Evolutionary conservation across 257 asterid genomes (phyloP).

Genomic region (Eustoma russellianum): DNA sequence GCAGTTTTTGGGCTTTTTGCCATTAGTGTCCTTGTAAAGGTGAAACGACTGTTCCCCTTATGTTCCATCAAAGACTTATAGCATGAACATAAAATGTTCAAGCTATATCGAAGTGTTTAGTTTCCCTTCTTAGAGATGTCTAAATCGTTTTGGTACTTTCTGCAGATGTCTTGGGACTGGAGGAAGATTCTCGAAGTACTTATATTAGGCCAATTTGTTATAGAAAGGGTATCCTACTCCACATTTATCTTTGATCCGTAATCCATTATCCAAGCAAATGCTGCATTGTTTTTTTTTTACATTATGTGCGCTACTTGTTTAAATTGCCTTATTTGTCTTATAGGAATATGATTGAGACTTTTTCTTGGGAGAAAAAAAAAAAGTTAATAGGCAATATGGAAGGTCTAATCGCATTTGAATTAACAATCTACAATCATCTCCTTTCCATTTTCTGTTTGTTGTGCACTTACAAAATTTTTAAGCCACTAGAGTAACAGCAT

Average conservation of each 20-base stretch:
- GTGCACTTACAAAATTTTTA: no score
- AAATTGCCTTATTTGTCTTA: not conserved
- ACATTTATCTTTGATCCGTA: not conserved
- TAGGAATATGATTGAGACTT: no score
- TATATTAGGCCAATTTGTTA: slow-evolving; percentile 86
- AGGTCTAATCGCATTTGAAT: no score
- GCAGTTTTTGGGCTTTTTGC: slow-evolving; percentile 98
- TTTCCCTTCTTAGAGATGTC: not conserved
- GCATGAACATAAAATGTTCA: not conserved
- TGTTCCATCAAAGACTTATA: not conserved
- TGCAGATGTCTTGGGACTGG: slow-evolving; percentile 99
- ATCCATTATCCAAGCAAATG: not conserved
- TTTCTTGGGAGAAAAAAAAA: no score
- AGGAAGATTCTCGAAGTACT: slow-evolving; percentile 95
- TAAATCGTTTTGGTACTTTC: slow-evolving; percentile 8
- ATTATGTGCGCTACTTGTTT: not conserved
- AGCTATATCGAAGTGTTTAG: not conserved
- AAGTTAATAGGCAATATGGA: no score
- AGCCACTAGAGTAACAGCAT: no score
- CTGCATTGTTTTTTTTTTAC: not conserved
- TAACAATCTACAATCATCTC: not conserved
- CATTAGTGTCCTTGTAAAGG: slow-evolving; percentile 92
- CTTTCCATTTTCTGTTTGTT: not conserved
- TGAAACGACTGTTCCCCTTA: not conserved
- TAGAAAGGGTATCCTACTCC: slow-evolving; percentile 61